Conservation (phyloP, 1,284 basidiomycete genomes). For the Vanrija pseudolonga region DNA sequence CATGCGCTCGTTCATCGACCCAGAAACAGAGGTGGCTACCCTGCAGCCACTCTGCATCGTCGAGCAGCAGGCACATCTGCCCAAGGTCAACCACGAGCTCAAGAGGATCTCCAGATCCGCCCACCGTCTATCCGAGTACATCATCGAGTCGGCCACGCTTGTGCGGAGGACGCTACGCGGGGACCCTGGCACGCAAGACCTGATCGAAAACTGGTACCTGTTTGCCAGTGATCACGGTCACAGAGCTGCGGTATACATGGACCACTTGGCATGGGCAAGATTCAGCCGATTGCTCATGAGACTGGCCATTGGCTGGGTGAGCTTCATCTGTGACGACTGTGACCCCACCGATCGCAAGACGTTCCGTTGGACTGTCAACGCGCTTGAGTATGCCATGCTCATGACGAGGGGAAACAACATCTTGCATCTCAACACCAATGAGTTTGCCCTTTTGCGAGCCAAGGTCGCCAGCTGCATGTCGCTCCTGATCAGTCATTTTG, state of each 20-base stretch:
- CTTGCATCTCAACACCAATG: constrained; percentile 77
- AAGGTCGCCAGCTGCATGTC: constrained; percentile 97
- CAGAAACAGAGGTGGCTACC: constrained; percentile 36
- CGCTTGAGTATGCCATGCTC: constrained; percentile 87
- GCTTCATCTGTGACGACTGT: constrained; percentile 97
- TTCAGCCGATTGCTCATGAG: constrained; percentile 80
- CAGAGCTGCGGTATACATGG: constrained; percentile 83
- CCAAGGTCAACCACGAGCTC: constrained; percentile 81
- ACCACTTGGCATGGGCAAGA: constrained; percentile 63
- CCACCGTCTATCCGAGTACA: constrained; percentile 85
- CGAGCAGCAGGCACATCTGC: constrained; percentile 89
- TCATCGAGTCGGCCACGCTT: constrained; percentile 82
- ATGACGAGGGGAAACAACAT: constrained; percentile 89
- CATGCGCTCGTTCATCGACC: constrained; percentile 59
- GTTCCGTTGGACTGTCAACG: constrained; percentile 97
- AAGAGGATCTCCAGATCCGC: constrained; percentile 85
- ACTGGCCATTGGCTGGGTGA: constrained; percentile 92
- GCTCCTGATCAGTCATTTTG: constrained; percentile 92
- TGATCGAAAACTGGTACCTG: constrained; percentile 91
- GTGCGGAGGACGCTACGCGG: constrained; percentile 65
- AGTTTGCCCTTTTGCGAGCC: constrained; percentile 82
- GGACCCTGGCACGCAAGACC: constrained; percentile 69
- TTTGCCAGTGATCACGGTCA: constrained; percentile 91
- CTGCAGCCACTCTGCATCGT: constrained; percentile 54
- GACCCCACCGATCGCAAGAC: constrained; percentile 93